These are phyloP conservation scores for Exophiala dermatitidis DNA, from an alignment of 2,329 filamentous ascomycete species.

Conservation along the genomic window DNA sequence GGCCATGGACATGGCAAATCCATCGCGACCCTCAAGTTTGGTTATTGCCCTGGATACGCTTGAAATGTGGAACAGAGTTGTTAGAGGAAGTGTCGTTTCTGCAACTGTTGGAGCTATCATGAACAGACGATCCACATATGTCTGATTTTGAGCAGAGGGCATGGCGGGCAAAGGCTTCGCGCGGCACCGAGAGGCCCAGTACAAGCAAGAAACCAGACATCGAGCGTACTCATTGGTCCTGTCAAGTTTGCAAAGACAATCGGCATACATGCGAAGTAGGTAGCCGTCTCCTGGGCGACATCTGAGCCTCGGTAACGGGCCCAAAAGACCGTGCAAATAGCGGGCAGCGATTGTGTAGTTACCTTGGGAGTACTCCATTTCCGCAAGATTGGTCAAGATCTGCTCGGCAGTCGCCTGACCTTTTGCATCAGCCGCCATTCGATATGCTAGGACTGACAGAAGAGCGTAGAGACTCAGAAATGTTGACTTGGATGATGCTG, in stretches of 20 bases:
- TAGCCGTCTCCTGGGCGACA: constrained; percentile 76
- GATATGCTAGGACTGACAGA: constrained; percentile 57
- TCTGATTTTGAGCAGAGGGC: constrained; percentile 29
- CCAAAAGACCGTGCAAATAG: constrained; percentile 71
- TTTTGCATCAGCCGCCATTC: constrained; percentile 72
- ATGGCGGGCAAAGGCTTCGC: constrained; percentile 36
- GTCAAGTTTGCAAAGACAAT: constrained; percentile 69
- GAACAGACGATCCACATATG: constrained; percentile 40
- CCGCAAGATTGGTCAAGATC: constrained; percentile 74
- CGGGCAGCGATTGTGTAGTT: constrained; percentile 67
- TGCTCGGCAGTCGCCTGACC: constrained; percentile 70
- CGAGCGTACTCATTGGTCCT: constrained; percentile 72
- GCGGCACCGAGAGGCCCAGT: constrained; percentile 38
- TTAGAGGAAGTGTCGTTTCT: constrained; percentile 61
- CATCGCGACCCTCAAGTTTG: constrained; percentile 65
- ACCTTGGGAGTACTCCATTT: constrained; percentile 68
- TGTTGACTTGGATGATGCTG: constrained; percentile 48
- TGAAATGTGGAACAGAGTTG: constrained; percentile 65
- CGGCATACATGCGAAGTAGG: constrained; percentile 77
- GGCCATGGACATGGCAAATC: constrained; percentile 61
- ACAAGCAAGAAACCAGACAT: constrained; percentile 50
- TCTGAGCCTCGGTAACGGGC: constrained; percentile 67
- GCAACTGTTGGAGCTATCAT: constrained; percentile 45
- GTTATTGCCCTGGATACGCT: constrained; percentile 60
- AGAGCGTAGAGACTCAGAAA: constrained; percentile 55